Evolutionary conservation across 1,139 yeast genomes (phyloP), one percentile per base, ranked within the genome.

Genomic region (Magnusiomyces starmeri): DNA sequence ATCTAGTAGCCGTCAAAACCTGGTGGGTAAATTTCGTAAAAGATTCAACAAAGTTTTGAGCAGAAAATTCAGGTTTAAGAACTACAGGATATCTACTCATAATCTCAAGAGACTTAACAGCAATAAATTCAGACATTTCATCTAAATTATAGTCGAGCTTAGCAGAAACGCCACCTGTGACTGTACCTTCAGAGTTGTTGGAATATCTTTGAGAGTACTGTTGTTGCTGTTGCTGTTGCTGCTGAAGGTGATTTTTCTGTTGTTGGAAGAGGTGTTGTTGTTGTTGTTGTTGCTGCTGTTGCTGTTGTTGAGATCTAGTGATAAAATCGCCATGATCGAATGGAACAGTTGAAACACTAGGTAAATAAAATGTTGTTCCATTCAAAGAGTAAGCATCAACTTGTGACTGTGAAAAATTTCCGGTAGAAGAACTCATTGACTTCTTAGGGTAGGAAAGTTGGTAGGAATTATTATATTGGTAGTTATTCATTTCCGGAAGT

Each of bases 1-100:
- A 74, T 59, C 97, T 77, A 4, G 97, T 92, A n/a, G 97, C 95
- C 57, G 83, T 77, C 54, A 92, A 73, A 4, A 90, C 92, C 39
- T 85, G 79, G 52, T 76, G 75, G 24, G 87, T 72, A 59, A 81
- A 79, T 57, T 75, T 74, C 62, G 76, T 79, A 65, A 85, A 84
- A 43, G 78, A 75, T 35, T 72, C 70, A 45, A 80, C 65, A 56
- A 67, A 70, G 60, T 78, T 64, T 53, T 58, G 60, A 44, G 61
- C 58, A 40, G 61, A 55, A 51, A 58, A 60, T 46, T 47, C 49
- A 12, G 54, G 44, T 45, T 56, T 54, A 35, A 50, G 52, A 10
- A 48, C 49, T 44, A 60, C 54, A 6, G 63, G 46, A 24, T 55
- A 46, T 40, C 63, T 61, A 9, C 59, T 60, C 66, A 81, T 73